These are phyloP conservation scores for Mycena pura DNA, from an alignment of 768 basidiomycete genomes.

Conservation along the genomic window DNA sequence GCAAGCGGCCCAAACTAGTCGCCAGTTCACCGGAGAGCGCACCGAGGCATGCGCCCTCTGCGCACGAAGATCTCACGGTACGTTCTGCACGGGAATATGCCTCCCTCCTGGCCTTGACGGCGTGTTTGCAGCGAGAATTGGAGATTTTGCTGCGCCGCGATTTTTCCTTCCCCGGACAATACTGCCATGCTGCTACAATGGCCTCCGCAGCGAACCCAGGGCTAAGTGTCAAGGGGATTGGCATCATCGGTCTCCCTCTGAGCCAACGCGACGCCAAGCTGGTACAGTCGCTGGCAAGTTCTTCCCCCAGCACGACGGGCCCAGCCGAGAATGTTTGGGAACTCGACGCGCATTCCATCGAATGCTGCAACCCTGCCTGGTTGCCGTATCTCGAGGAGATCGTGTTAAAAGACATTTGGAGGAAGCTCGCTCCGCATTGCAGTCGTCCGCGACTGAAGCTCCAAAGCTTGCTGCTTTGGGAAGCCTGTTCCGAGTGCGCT, in stretches of 20 bases:
- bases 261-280: constrained; percentile 26
- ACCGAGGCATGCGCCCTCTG: not conserved
- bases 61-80: constrained; percentile 21
- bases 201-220: constrained; percentile 26
- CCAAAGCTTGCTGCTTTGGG: constrained; percentile 22
- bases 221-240: constrained; percentile 23
- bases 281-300: constrained; percentile 7
- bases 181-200: constrained; percentile 24
- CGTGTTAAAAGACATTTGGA: constrained; percentile 25
- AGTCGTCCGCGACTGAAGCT: constrained; percentile 15
- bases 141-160: constrained; percentile 23
- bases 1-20: constrained; percentile 10
- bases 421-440: constrained; percentile 22
- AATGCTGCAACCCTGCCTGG: constrained; percentile 27
- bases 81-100: not conserved
- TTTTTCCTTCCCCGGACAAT: constrained; percentile 25
- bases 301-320: not conserved
- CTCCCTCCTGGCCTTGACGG: not conserved
- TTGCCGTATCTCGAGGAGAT: constrained; percentile 22
- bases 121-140: constrained; percentile 18
- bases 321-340: constrained; percentile 23
- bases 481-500: constrained; percentile 20
- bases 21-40: constrained; percentile 5
- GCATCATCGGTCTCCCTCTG: constrained; percentile 23
- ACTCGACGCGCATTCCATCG: constrained; percentile 12